Evolutionary conservation across 176 grass and related monocot genomes (phyloP).

Genomic region (Poa pratensis): DNA sequence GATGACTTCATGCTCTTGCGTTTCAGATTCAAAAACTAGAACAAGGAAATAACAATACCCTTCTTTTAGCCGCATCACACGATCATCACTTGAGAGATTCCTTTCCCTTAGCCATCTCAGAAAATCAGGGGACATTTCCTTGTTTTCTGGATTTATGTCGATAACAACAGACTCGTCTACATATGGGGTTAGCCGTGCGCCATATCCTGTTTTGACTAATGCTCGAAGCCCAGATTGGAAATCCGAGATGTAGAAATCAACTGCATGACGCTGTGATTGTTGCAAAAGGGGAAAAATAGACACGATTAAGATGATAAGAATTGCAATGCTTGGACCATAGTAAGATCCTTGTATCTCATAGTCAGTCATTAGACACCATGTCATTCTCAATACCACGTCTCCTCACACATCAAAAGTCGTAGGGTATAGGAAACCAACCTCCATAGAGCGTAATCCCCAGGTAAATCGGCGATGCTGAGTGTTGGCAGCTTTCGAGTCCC

Average conservation of each 20-base stretch:
- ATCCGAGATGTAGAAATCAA: conserved; percentile 97
- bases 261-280: conserved; percentile 67
- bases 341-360: conserved; percentile 34
- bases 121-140: conserved; percentile 86
- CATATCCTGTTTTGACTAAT: conserved; percentile 78
- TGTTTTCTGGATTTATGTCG: conserved; percentile 72
- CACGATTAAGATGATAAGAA: background rate
- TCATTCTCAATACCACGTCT: conserved; percentile 24
- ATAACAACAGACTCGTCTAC: conserved; percentile 78
- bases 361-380: background rate
- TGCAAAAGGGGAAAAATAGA: conserved; percentile 4
- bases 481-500: conserved; percentile 78
- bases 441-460: conserved; percentile 81
- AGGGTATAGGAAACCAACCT: conserved; percentile 58
- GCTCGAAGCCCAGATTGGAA: conserved; percentile 87
- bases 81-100: conserved; percentile 81
- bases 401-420: conserved; percentile 10
- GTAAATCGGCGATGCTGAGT: conserved; percentile 63
- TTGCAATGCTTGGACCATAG: background rate
- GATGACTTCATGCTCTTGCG: background rate
- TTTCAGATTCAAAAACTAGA: conserved; percentile 2
- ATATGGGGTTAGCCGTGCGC: conserved; percentile 66
- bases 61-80: conserved; percentile 90
- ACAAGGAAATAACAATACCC: conserved; percentile 54
- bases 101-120: conserved; percentile 70